These are phyloP conservation scores for Hypoxylon crocopeplum DNA, from an alignment of 495 filamentous ascomycete genomes.

Conservation along the genomic window DNA sequence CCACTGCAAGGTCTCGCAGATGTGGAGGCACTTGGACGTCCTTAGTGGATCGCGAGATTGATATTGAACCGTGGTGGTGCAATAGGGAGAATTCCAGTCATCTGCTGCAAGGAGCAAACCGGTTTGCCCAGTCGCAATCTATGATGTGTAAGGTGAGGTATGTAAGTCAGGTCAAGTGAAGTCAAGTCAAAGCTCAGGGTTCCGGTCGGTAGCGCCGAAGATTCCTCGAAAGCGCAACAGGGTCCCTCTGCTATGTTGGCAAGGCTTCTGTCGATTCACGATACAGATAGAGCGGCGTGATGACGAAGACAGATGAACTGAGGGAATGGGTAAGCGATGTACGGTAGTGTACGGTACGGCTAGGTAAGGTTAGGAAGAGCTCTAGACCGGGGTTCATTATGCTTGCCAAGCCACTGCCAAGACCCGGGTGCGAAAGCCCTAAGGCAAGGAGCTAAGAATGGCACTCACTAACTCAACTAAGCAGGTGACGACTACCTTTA, in stretches of 20 bases:
- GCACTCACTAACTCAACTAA: conserved; percentile 15
- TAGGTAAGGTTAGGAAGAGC: conserved; percentile 14
- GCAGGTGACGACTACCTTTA: conserved; percentile 25
- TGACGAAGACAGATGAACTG: conserved; percentile 29
- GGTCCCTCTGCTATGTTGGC: not conserved
- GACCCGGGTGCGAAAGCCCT: conserved; percentile 21
- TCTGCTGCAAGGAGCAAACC: conserved; percentile 28
- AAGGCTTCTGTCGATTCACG: conserved; percentile 14
- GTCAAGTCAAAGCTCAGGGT: not conserved
- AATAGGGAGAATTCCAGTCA: conserved; percentile 28
- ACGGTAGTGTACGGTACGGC: conserved; percentile 17
- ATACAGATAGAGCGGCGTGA: conserved; percentile 19
- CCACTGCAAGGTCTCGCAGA: conserved; percentile 36
- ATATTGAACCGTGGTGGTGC: conserved; percentile 18
- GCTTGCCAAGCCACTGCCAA: not conserved
- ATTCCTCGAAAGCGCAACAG: conserved; percentile 2
- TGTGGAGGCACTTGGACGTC: conserved; percentile 30
- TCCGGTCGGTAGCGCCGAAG: conserved; percentile 8
- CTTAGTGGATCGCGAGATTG: conserved; percentile 29
- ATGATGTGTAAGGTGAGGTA: no score
- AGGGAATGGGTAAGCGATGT: conserved; percentile 19
- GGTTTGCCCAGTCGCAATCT: conserved; percentile 7
- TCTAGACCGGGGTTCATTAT: conserved; percentile 29
- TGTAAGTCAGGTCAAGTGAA: no score
- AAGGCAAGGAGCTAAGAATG: conserved; percentile 34